Base-by-base conservation (phyloP, 192 early-diverging fungal species). In the Phlyctochytrium arcticum region DNA sequence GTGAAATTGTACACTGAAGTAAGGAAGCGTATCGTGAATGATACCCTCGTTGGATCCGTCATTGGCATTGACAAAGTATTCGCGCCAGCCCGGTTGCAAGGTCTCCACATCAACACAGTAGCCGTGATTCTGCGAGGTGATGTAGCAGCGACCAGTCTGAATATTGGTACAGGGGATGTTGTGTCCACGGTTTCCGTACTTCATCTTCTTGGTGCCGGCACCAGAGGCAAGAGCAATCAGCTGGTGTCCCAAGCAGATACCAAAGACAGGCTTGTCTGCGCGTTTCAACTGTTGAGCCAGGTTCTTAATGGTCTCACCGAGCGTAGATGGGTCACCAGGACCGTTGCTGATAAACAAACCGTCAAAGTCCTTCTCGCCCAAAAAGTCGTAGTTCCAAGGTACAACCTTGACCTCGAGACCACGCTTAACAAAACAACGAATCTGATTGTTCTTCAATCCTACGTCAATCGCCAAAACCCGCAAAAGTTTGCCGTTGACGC, bases 191-290 rank as follows among this genome's bases (percentile, higher is more conserved):
- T 99, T 99, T 68, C 96, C 96, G 69, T 90, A 99, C 70, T 92
- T 93, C 90, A 99, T 92, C 82, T 99, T 99, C 69, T 82, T 83
- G 30, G 96, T 98, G 62, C 80, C 73, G 6, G 93, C 96, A 15
- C 95, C 95, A 7, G 94, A 78, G 6, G 96, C 96, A 60, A 99
- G 82, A 21, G 94, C 93, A 42, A 96, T 70, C 34, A 99, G 80
- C 77, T 99, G 96, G 77, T 99, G 96, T 12, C 96, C 96, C n/a
- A 99, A 78, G 83, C 96, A 99, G 69, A 99, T 99, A 71, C 96
- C 96, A 79, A 99, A 99, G 61, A 99, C 86, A 32, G 96, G 96
- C 70, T 92, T 92, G 47, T 84, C 89, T 10, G 81, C 77, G 10
- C 79, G 62, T 27, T 84, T 74, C 26, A 96, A 68, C 33, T 89